Base-by-base conservation (phyloP, 345 rosid species). In the Arabidopsis suecica region DNA sequence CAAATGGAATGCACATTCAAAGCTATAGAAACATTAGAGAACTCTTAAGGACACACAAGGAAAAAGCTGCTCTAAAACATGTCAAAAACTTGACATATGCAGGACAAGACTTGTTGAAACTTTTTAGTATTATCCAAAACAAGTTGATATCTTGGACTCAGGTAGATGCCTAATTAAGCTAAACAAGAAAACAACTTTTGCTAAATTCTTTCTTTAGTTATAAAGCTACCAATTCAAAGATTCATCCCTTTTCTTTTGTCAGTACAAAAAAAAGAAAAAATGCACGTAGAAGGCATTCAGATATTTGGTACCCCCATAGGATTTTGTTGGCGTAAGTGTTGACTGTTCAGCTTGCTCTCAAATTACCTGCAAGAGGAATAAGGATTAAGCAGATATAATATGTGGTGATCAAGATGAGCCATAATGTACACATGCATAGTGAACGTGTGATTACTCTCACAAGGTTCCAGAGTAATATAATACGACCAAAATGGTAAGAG, bases 341-440 rank as follows among this genome's bases (percentile, higher is more conserved):
- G n/a, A n/a, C 25, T 22, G 7, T 65, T 57, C 60, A 65, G 18
- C 73, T 57, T 71, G 67, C 77, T 58, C 67, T 45, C 68, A 77
- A 45, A 34, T 38, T 12, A 71, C 81, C 81, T 59, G 81, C 68
- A n/a, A 71, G 63, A 71, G 73, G 68, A 18, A 41, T n/a, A 49
- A 9, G 8, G 18, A 40, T 65, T 48, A 65, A 64, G 68, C 40
- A 56, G 40, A 56, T 14, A 38, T 37, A 18, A 30, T 44, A 75
- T 2, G 20, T 32, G 13, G 42, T 48, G 33, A 20, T 7, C 54
- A 63, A 49, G 20, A 53, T 42, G n/a, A 47, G 28, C 42, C 23
- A n/a, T 30, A 10, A n/a, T 10, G 30, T 59, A 50, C 47, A 60
- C 23, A 7, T 23, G 14, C 47, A 33, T 16, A 33, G 28, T 70